Base-by-base conservation (phyloP, 1,284 basidiomycete species). In the Leccinum fallax region DNA sequence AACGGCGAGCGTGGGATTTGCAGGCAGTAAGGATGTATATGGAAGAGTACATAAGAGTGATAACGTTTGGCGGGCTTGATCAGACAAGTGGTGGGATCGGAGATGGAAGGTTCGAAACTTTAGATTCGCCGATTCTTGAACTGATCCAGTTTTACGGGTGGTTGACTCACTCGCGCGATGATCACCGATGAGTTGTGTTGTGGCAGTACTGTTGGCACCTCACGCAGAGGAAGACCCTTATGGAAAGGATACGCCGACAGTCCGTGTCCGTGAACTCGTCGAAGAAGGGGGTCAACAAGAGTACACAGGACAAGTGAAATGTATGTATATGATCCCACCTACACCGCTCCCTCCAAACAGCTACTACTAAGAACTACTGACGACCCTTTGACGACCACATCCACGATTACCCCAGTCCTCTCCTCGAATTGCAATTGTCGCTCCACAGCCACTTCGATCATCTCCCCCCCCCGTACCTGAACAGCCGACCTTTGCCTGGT, bases 381-480 rank as follows among this genome's bases (percentile, higher is more conserved):
- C 74, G 71, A 74, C 69, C 66, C 66, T 63, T 72, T 43, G 70
- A 74, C 72, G 72, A 73, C 64, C 63, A 40, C 11, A 36, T 48
- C 26, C 48, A 64, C 72, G 69, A 63, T 58, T 13, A 36, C 34
- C 34, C 13, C 13, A 36, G 34, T 34, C 34, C 13, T 13, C 32
- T 34, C 34, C 65, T 55, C 61, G 53, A 66, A 63, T 74, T 69
- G 51, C 70, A 73, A 67, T 75, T 72, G 40, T 43, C n/a, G 60
- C 61, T 54, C 61, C 72, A 75, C 73, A 74, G 71, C 71, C 68
- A 74, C 73, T 5, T 58, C 73, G 71, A 73, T 73, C 74, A 65
- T 66, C 52, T 63, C 63, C 34, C 34, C 32, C 60, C 34, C 13
- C 11, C 60, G 69, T 72, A 68, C 70, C 71, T 74, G 72, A 67